Conservation (phyloP, 371 early-diverging fungal species). For the Cokeromyces recurvatus region DNA sequence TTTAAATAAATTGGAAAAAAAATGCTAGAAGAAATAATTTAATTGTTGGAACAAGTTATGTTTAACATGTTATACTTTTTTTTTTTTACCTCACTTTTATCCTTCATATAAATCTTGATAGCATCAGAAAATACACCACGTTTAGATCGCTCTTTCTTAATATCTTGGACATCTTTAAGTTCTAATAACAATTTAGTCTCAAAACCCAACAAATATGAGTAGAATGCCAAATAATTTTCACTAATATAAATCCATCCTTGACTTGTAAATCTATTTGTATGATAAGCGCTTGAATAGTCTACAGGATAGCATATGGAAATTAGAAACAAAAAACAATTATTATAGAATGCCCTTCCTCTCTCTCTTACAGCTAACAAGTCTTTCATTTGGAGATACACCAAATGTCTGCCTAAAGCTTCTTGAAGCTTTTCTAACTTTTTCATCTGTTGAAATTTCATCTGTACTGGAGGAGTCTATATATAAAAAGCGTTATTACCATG, state of each 20-base stretch:
- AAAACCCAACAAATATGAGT: constrained; percentile 88
- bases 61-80: background rate
- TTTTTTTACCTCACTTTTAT: constrained; percentile 65
- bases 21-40: constrained; percentile 45
- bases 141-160: constrained; percentile 83
- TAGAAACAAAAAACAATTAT: background rate
- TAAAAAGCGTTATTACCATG: too few relatives aligned
- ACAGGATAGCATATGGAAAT: background rate
- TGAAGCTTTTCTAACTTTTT: constrained; percentile 83
- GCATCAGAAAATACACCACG: constrained; percentile 88
- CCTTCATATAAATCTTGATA: constrained; percentile 77
- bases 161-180: constrained; percentile 84
- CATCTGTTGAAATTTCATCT: constrained; percentile 79
- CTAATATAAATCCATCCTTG: constrained; percentile 98
- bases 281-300: constrained; percentile 92
- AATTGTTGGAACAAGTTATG: too few relatives aligned
- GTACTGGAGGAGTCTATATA: constrained; percentile 55
- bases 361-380: constrained; percentile 80
- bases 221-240: constrained; percentile 89
- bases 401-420: constrained; percentile 91
- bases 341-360: background rate
- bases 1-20: constrained; percentile 92
- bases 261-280: constrained; percentile 74
- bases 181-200: constrained; percentile 90
- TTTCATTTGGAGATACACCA: constrained; percentile 73